Evolutionary conservation across 352 stramenopile species (phyloP).

Genomic region (Globisporangium emineosum): DNA sequence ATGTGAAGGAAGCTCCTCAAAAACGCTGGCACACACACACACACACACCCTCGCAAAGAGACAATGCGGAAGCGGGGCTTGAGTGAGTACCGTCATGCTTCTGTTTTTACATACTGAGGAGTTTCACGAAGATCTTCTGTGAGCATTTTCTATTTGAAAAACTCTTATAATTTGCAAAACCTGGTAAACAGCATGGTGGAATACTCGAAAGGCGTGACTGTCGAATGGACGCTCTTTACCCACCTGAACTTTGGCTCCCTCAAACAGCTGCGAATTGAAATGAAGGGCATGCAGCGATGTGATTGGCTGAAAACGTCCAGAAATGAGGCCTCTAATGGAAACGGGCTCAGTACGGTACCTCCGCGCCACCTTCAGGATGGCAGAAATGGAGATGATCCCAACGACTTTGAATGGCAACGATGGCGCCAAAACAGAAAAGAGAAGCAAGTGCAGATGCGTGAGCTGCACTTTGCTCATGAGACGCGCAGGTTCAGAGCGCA

Average conservation of each 20-base stretch:
- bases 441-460: not conserved
- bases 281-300: not conserved
- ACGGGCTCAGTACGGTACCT: not conserved
- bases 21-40: not conserved
- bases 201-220: not conserved
- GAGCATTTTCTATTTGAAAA: not conserved
- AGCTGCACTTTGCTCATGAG: too few species aligned
- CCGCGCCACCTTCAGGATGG: not conserved
- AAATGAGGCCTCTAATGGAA: not conserved
- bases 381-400: not conserved
- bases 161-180: not conserved
- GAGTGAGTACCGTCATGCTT: not conserved
- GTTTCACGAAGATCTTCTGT: not conserved
- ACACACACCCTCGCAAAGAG: not conserved
- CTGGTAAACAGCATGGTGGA: not conserved
- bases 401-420: not conserved
- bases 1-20: conserved; percentile 5
- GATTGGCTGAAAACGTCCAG: not conserved
- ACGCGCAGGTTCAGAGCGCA: too few species aligned
- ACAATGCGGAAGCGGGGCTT: not conserved
- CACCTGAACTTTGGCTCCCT: conserved; percentile 10
- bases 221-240: conserved; percentile 9
- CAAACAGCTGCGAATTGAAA: conserved; percentile 3
- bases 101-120: not conserved
- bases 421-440: not conserved